Percentiles rank a stretch among this genome's conserved stretches.
These are phyloP conservation scores for Didymosphaeria variabile DNA, from an alignment of 2,329 filamentous ascomycete genomes.

Conservation along the genomic window DNA sequence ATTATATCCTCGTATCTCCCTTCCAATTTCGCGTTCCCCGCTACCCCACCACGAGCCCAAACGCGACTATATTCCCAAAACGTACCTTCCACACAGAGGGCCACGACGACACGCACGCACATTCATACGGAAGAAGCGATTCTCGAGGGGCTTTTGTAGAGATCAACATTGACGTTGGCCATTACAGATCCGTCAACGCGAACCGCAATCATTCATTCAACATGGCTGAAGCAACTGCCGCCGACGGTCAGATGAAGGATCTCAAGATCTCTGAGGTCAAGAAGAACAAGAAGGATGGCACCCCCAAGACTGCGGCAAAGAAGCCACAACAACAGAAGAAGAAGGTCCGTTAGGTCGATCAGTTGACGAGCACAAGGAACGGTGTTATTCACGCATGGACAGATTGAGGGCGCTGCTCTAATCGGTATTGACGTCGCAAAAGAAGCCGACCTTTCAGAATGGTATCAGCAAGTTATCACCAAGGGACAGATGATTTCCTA, in stretches of 20 bases:
- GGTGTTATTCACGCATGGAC: conserved; percentile 33
- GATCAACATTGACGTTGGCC: conserved; percentile 4
- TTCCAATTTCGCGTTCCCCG: conserved; percentile 34
- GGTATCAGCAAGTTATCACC: conserved; percentile 97
- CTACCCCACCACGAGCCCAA: conserved; percentile 42
- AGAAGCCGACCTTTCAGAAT: conserved; percentile 85
- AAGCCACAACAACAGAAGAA: conserved; percentile 62
- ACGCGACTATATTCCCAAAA: conserved; percentile 22
- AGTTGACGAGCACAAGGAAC: background rate
- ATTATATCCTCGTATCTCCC: conserved; percentile 8
- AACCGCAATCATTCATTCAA: conserved; percentile 17
- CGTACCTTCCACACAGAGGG: conserved; percentile 8
- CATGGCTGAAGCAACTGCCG: conserved; percentile 44
- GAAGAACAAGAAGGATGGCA: conserved; percentile 49
- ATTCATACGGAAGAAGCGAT: background rate
- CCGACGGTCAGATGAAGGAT: conserved; percentile 57
- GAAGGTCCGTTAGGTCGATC: conserved; percentile 38
- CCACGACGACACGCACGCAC: background rate
- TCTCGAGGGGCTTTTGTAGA: background rate
- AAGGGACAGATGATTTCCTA: conserved; percentile 99
- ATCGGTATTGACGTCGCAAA: conserved; percentile 91
- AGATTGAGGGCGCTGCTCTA: conserved; percentile 68
- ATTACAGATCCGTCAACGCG: conserved; percentile 1
- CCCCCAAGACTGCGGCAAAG: conserved; percentile 42
- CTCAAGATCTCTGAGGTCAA: conserved; percentile 51